Evolutionary conservation across 768 basidiomycete species (phyloP).

Genomic region (Phlebiopsis gigantea): DNA sequence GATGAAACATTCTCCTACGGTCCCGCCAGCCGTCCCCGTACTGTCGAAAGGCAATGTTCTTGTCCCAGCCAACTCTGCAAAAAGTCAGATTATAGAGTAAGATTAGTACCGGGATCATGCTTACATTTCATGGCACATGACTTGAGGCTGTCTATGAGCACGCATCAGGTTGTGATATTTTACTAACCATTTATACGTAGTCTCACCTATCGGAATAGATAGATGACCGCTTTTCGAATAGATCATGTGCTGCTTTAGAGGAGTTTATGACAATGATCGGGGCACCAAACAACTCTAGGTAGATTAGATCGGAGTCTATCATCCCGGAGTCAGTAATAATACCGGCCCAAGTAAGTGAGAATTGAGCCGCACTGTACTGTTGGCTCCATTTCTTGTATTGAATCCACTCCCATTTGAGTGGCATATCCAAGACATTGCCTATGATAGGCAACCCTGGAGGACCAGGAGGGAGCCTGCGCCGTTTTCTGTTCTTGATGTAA

Average conservation of each 20-base stretch:
- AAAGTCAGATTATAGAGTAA: too few relatives aligned
- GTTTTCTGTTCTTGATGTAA: neutral
- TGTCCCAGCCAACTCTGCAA: conserved; percentile 2
- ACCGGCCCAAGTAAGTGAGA: neutral
- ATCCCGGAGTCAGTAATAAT: neutral
- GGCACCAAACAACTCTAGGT: neutral
- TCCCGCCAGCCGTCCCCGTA: conserved; percentile 12
- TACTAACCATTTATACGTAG: neutral
- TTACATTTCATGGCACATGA: neutral
- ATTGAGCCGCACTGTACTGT: neutral
- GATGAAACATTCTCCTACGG: conserved; percentile 8
- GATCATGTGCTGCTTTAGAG: neutral
- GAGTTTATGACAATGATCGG: neutral
- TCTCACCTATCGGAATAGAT: conserved; percentile 1
- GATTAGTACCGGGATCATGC: neutral
- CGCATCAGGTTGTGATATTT: neutral
- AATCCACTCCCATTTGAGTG: neutral
- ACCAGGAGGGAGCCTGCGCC: neutral
- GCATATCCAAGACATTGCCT: neutral
- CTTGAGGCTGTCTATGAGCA: neutral
- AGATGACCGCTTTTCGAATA: conserved; percentile 1
- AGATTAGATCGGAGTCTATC: neutral
- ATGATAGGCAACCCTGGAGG: neutral
- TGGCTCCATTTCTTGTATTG: neutral
- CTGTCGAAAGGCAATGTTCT: conserved; percentile 2